These are phyloP conservation scores for Hypoxylon lienhwacheense DNA, from an alignment of 495 filamentous ascomycete species.

Conservation along the genomic window DNA sequence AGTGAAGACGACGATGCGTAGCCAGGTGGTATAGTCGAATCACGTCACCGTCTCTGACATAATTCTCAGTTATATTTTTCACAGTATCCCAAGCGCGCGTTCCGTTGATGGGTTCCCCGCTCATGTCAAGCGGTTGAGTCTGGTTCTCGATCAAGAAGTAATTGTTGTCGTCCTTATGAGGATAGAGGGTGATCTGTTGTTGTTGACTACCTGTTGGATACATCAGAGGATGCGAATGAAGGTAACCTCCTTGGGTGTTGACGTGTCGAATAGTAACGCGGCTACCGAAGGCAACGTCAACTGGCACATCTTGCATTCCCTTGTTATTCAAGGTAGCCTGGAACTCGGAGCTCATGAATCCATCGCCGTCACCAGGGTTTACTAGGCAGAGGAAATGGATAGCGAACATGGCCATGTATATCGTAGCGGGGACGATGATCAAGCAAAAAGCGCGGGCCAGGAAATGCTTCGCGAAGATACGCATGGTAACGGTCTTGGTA, in stretches of 20 bases:
- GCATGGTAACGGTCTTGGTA: conserved; percentile 76
- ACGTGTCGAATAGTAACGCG: conserved; percentile 83
- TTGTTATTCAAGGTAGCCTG: conserved; percentile 97
- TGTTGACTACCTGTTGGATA: conserved; percentile 97
- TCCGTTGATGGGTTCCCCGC: conserved; percentile 75
- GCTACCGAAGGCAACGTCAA: conserved; percentile 87
- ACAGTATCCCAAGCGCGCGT: conserved; percentile 80
- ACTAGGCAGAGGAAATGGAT: conserved; percentile 92
- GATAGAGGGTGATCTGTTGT: conserved; percentile 97
- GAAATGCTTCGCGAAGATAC: conserved; percentile 92
- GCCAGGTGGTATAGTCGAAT: conserved; percentile 80
- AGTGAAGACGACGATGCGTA: conserved; percentile 88
- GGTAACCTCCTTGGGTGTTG: conserved; percentile 96
- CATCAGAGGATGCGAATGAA: conserved; percentile 96
- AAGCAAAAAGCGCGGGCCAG: conserved; percentile 89
- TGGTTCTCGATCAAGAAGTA: conserved; percentile 90
- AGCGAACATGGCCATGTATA: conserved; percentile 94
- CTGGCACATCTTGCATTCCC: conserved; percentile 90
- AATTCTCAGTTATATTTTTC: conserved; percentile 56
- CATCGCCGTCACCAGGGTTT: conserved; percentile 96
- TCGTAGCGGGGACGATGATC: conserved; percentile 82
- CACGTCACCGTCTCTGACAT: conserved; percentile 76
- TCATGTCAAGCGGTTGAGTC: conserved; percentile 80
- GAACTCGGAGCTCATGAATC: conserved; percentile 99
- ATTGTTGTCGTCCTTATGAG: conserved; percentile 99